Conservation (phyloP, 306 rosid genomes). For the Quillaja saponaria region DNA sequence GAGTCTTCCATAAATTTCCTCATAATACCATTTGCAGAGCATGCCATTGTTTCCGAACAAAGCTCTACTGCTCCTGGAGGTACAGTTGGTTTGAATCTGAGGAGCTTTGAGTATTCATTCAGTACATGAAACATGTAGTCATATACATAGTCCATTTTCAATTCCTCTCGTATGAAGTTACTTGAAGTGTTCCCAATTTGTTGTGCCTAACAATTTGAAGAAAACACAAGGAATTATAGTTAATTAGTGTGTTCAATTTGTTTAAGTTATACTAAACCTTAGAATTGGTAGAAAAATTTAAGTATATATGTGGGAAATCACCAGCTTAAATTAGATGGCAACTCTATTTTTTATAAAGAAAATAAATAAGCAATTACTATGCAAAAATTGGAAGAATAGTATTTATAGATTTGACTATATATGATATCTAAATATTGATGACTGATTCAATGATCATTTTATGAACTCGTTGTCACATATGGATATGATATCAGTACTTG, state of each 20-base stretch:
- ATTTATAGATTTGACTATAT: too few species aligned
- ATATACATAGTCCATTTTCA: constrained; percentile 70
- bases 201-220: constrained; percentile 44
- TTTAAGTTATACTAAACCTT: not conserved
- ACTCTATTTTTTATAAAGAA: too few species aligned
- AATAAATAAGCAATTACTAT: too few species aligned
- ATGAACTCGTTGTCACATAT: too few species aligned
- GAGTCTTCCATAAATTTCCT: constrained; percentile 66
- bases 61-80: constrained; percentile 58
- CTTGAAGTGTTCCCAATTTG: constrained; percentile 51
- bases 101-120: constrained; percentile 64
- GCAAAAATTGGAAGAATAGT: too few species aligned
- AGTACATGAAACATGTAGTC: constrained; percentile 81
- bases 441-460: too few species aligned
- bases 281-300: not conserved
- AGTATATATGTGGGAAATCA: too few species aligned
- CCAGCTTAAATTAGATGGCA: too few species aligned
- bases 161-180: constrained; percentile 52
- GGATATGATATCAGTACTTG: too few species aligned
- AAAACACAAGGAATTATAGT: not conserved
- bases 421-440: too few species aligned
- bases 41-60: constrained; percentile 53
- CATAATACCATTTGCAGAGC: constrained; percentile 36
- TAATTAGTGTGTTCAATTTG: not conserved
- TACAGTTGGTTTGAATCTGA: constrained; percentile 50